A percentile compares a stretch with the other conserved stretches of the same genome.
Evolutionary conservation across 768 basidiomycete genomes (phyloP).

Genomic region (Lactarius pseudohatsudake): DNA sequence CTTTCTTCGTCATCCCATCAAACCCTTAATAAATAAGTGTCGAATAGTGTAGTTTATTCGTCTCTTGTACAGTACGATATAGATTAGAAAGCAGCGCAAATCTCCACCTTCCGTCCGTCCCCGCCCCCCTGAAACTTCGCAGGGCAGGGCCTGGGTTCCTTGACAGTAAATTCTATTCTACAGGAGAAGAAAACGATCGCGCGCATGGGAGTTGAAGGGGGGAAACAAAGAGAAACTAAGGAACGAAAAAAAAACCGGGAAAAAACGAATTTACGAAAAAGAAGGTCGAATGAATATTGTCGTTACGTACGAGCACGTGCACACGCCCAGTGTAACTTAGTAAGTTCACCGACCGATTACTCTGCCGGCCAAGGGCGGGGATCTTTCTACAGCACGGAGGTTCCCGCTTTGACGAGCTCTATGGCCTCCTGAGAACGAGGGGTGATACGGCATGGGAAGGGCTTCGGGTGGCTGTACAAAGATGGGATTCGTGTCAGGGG

Average conservation of each 20-base stretch:
- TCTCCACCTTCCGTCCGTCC: neutral
- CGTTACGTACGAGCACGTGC: neutral
- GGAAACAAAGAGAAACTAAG: neutral
- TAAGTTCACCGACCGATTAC: neutral
- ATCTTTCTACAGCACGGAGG: slow-evolving; percentile 10
- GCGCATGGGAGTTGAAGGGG: neutral
- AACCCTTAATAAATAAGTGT: neutral
- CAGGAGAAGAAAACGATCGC: neutral
- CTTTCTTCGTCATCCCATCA: neutral
- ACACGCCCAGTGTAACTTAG: neutral
- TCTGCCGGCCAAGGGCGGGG: neutral
- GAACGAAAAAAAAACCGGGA: neutral
- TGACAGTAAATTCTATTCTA: neutral
- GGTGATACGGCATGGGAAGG: slow-evolving; percentile 23
- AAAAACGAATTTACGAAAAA: neutral
- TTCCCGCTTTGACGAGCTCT: slow-evolving; percentile 26
- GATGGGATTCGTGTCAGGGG: neutral
- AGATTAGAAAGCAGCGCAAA: neutral
- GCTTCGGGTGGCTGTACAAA: slow-evolving; percentile 23
- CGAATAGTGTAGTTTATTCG: neutral
- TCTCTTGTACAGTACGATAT: neutral
- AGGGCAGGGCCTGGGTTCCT: neutral
- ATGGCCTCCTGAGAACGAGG: slow-evolving; percentile 20
- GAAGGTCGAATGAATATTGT: neutral
- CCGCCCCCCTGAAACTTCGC: neutral